A percentile compares a stretch with the other conserved stretches of the same genome.
Evolutionary conservation across 257 asterid genomes (phyloP).

Genomic region (Nyctanthes arbortristis): DNA sequence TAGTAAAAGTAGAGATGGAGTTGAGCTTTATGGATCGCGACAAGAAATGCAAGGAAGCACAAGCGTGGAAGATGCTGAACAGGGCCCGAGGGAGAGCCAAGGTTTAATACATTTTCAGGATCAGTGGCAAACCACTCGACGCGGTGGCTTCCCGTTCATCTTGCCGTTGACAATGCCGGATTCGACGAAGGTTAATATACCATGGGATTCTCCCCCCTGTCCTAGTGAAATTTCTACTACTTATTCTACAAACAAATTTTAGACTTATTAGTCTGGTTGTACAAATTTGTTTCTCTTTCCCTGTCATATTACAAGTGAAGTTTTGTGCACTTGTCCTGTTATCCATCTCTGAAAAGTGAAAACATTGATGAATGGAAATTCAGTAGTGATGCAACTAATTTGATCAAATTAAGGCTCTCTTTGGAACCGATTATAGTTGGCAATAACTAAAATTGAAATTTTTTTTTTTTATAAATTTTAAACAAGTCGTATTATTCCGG

Average conservation of each 20-base stretch:
- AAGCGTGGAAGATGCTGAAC: slow-evolving; percentile 17
- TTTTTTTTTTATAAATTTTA: too few relatives aligned
- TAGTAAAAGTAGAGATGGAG: slow-evolving; percentile 25
- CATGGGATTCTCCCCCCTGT: slow-evolving; percentile 70
- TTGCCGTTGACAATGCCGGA: slow-evolving; percentile 29
- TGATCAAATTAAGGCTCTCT: too few relatives aligned
- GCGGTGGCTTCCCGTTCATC: slow-evolving; percentile 64
- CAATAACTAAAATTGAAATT: too few relatives aligned
- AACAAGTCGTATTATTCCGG: too few relatives aligned
- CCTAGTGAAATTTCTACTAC: slow-evolving; percentile 54
- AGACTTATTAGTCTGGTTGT: slow-evolving; percentile 35
- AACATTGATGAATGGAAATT: too few relatives aligned
- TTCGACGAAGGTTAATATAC: slow-evolving; percentile 33
- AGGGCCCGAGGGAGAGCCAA: slow-evolving; percentile 20
- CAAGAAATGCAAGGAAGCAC: slow-evolving; percentile 34
- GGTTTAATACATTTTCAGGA: neutral
- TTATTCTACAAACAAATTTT: slow-evolving; percentile 50
- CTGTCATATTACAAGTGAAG: slow-evolving; percentile 40
- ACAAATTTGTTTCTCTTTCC: slow-evolving; percentile 21
- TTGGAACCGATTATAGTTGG: too few relatives aligned
- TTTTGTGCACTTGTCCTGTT: too few relatives aligned
- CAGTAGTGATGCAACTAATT: too few relatives aligned
- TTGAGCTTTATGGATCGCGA: slow-evolving; percentile 29
- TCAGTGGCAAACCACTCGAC: slow-evolving; percentile 37
- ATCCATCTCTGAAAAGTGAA: too few relatives aligned